A percentile compares a stretch with the other conserved stretches of the same genome.
Conservation (phyloP, 805 yeast species). For the Zygoascus biomembranicola region DNA sequence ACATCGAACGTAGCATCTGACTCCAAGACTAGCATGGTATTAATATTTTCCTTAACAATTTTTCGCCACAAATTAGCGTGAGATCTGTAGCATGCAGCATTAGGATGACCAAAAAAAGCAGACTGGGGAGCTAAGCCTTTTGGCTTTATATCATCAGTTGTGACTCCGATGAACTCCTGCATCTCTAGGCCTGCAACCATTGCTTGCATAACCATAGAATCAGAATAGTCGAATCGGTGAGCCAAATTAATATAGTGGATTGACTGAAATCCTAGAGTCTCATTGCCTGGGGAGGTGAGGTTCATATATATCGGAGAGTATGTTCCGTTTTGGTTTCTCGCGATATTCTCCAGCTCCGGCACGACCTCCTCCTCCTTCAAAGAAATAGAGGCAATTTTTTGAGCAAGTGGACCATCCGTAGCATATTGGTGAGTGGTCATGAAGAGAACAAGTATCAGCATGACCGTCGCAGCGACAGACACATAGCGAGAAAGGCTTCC, state of each 20-base stretch:
- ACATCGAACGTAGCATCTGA: constrained; percentile 14
- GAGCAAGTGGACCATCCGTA: too few relatives aligned
- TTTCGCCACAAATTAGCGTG: constrained; percentile 12
- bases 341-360: not conserved
- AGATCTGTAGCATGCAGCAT: constrained; percentile 7
- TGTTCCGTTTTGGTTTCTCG: not conserved
- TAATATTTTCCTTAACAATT: constrained; percentile 1
- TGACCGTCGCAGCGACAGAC: too few relatives aligned
- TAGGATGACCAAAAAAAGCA: not conserved
- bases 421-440: too few relatives aligned
- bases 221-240: constrained; percentile 9
- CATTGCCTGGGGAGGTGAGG: constrained; percentile 6
- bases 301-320: not conserved
- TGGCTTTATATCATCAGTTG: not conserved
- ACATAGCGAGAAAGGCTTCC: too few relatives aligned
- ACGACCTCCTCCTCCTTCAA: too few relatives aligned
- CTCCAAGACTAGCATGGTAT: constrained; percentile 8
- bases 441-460: too few relatives aligned
- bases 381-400: too few relatives aligned
- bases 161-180: constrained; percentile 1
- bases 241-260: constrained; percentile 8
- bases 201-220: constrained; percentile 8
- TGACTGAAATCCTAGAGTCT: constrained; percentile 11
- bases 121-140: constrained; percentile 11
- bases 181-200: constrained; percentile 2